Base-by-base conservation (phyloP, 805 yeast species). In the Metschnikowia colocasiae region DNA sequence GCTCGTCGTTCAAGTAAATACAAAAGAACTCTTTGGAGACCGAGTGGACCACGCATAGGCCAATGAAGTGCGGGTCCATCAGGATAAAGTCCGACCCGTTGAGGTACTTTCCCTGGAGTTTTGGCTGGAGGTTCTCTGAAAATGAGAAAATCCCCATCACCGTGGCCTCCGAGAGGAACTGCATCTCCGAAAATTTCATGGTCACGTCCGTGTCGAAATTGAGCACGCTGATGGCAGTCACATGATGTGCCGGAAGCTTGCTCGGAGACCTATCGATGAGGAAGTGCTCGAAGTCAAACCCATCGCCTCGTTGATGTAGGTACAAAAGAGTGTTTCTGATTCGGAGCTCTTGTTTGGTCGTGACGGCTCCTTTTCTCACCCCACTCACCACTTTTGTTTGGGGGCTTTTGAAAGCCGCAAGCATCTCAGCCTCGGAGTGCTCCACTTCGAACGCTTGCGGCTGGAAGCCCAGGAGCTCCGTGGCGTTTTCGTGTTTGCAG, bases 41-140 rank as follows among this genome's bases (percentile, higher is more conserved):
- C 53, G 92, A 84, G 58, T 89, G 96, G 0, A 88, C 71, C 41
- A 87, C 67, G 1, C 78, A 81, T 29, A 85, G 62, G 0, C 87
- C 83, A 16, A 73, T 53, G 50, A 76, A 81, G 2, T 55, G 47
- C 12, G 35, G 23, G 15, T 45, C 43, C 25, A 40, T 37, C 34
- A 3, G 25, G 9, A 23, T 10, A 27, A 48, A 39, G 10, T 35
- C 49, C 19, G 20, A 43, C 27, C 30, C 51, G 37, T 19, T 35
- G 18, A 41, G 13, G 22, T 29, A 40, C 32, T 33, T 26, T 10
- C 32, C 32, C 2, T 23, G 29, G 12, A 46, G 19, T 16, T 40
- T 15, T 2, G 25, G 22, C 9, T 23, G 20, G 18, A 40, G 9
- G 25, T 26, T 16, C 12, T 50, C 43, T 8, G 39, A 23, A 3